Percentiles rank a stretch among this genome's conserved stretches.
phyloP scores from a whole-genome alignment of 345 rosid genomes.

The Schrenkiella parvula region DNA sequence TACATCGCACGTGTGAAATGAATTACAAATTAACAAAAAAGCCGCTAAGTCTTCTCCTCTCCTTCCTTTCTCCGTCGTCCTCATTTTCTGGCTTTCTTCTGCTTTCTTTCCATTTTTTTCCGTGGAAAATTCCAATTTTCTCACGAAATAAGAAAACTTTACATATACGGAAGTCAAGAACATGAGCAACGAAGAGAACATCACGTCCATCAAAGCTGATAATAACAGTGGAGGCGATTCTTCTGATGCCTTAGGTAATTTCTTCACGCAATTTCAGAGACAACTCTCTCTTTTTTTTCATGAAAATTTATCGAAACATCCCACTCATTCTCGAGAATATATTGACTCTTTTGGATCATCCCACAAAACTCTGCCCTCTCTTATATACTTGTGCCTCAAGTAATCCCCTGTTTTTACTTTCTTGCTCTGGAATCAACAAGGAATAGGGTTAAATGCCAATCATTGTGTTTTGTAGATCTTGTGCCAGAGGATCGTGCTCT shows the following conservation, averaged over 20 bases:
- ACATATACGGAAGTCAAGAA: background rate
- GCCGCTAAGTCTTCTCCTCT: constrained; percentile 28
- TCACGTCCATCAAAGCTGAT: background rate
- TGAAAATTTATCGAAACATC: background rate
- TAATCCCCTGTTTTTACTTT: constrained; percentile 13
- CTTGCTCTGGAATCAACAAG: background rate
- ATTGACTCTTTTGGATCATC: background rate
- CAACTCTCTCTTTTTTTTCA: background rate
- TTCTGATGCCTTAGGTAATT: constrained; percentile 22
- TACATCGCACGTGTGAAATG: constrained; percentile 4
- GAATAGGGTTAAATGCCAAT: background rate
- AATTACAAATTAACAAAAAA: background rate
- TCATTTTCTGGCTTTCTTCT: constrained; percentile 19
- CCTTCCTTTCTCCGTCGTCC: constrained; percentile 19
- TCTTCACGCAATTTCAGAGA: background rate
- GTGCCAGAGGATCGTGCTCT: constrained; percentile 10
- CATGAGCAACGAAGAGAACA: constrained; percentile 27
- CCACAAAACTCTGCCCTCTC: background rate
- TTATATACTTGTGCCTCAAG: background rate
- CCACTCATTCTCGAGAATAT: background rate
- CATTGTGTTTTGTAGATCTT: constrained; percentile 16
- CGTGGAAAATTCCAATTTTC: background rate
- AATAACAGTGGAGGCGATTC: background rate
- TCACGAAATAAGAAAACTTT: background rate
- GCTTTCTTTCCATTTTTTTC: background rate